These are phyloP conservation scores for Venturiaceae sp. DNA, from an alignment of 2,329 filamentous ascomycete species.

Conservation along the genomic window DNA sequence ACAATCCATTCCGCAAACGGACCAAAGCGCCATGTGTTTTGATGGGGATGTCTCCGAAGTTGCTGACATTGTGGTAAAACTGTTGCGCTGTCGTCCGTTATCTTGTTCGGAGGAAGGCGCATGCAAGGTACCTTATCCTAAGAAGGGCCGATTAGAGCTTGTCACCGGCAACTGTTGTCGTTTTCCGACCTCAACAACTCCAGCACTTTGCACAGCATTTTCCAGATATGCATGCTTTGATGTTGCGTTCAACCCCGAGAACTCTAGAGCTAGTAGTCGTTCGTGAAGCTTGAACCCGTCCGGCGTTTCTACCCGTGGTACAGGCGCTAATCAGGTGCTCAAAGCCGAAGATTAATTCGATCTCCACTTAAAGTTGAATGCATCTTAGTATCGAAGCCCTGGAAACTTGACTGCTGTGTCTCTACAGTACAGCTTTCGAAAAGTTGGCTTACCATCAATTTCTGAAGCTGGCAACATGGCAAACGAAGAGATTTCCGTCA, in stretches of 20 bases:
- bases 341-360: too few relatives aligned
- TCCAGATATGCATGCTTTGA: background rate
- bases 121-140: background rate
- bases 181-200: background rate
- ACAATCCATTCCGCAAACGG: too few relatives aligned
- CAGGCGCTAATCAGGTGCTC: too few relatives aligned
- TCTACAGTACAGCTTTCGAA: too few relatives aligned
- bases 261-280: background rate
- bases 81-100: background rate
- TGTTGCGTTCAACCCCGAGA: background rate
- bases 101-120: background rate
- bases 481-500: background rate
- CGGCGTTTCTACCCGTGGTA: background rate
- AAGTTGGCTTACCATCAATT: too few relatives aligned
- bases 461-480: too few relatives aligned
- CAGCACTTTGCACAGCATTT: background rate
- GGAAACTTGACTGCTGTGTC: too few relatives aligned
- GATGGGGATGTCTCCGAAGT: too few relatives aligned
- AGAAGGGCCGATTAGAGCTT: background rate
- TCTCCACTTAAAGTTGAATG: too few relatives aligned
- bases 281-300: background rate
- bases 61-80: background rate
- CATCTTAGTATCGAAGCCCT: too few relatives aligned
- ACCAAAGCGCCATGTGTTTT: slow-evolving; percentile 13
- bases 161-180: background rate